Percentiles rank a stretch among this genome's conserved stretches.
Conservation (phyloP, 306 rosid species). For the Argentina anserina region DNA sequence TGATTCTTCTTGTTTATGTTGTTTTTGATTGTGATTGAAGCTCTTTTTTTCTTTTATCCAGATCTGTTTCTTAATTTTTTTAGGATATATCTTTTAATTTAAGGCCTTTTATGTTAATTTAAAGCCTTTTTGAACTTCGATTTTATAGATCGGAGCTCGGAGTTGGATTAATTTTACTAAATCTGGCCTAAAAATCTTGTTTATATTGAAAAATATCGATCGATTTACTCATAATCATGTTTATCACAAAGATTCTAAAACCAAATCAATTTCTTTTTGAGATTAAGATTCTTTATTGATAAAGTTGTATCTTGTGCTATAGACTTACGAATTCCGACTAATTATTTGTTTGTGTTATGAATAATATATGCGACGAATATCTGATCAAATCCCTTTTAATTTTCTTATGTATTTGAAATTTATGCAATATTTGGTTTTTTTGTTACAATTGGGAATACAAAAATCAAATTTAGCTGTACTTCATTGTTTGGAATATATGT, state of each 20-base stretch:
- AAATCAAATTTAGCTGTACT: not conserved
- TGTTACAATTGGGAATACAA: too few species aligned
- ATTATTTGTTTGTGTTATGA: too few species aligned
- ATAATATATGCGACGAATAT: too few species aligned
- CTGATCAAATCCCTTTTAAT: too few species aligned
- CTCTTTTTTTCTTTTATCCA: not conserved
- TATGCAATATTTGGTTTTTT: too few species aligned
- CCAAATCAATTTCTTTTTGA: too few species aligned
- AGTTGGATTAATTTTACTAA: not conserved
- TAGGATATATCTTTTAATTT: too few species aligned
- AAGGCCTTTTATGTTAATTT: not conserved
- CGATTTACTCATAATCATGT: not conserved
- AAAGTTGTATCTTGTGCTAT: too few species aligned
- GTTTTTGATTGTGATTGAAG: not conserved
- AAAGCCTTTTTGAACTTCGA: not conserved
- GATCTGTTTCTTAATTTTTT: not conserved
- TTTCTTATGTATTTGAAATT: too few species aligned
- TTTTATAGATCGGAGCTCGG: not conserved
- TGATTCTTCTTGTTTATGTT: constrained; percentile 12
- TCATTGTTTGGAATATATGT: not conserved
- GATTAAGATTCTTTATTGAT: too few species aligned
- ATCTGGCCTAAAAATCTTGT: not conserved
- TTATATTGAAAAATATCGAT: not conserved
- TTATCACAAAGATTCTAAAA: too few species aligned
- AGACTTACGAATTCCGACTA: too few species aligned